Conservation (phyloP, 306 rosid genomes). For the Inga laurina region DNA sequence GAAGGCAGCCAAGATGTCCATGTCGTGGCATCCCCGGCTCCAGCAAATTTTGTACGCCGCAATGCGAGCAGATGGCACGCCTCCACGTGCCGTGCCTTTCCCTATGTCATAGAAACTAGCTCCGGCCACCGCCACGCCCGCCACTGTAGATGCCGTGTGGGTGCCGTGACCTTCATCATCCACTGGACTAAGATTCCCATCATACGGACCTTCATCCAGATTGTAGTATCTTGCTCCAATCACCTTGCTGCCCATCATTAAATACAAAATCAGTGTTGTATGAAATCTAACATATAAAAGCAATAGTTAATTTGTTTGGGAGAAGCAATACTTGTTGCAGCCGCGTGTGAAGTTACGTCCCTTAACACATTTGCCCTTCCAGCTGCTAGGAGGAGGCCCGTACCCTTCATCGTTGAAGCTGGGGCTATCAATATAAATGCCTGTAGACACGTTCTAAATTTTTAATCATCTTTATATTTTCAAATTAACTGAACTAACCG, state of each 20-base stretch:
- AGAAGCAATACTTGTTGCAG: constrained; percentile 60
- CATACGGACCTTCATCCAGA: constrained; percentile 2
- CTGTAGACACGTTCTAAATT: constrained; percentile 21
- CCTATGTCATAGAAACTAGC: constrained; percentile 75
- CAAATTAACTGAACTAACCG: neutral
- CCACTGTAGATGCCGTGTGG: constrained; percentile 71
- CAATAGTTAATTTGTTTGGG: no score
- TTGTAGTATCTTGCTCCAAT: constrained; percentile 75
- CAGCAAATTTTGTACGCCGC: constrained; percentile 90
- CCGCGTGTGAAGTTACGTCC: constrained; percentile 57
- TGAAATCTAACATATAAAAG: no score
- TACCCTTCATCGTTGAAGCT: constrained; percentile 64
- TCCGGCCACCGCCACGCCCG: constrained; percentile 49
- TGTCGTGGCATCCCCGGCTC: constrained; percentile 56
- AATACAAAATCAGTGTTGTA: neutral
- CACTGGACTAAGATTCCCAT: constrained; percentile 46
- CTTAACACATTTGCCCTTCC: constrained; percentile 66
- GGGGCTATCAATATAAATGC: constrained; percentile 56
- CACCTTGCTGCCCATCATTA: constrained; percentile 51
- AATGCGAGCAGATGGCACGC: constrained; percentile 69
- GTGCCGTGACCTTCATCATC: constrained; percentile 80
- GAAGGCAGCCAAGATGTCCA: constrained; percentile 73
- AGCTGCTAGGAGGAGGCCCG: constrained; percentile 62
- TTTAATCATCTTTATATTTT: neutral
- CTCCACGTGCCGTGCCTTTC: constrained; percentile 81